phyloP scores from a whole-genome alignment of 345 rosid species.

The Syzygium oleosum region DNA sequence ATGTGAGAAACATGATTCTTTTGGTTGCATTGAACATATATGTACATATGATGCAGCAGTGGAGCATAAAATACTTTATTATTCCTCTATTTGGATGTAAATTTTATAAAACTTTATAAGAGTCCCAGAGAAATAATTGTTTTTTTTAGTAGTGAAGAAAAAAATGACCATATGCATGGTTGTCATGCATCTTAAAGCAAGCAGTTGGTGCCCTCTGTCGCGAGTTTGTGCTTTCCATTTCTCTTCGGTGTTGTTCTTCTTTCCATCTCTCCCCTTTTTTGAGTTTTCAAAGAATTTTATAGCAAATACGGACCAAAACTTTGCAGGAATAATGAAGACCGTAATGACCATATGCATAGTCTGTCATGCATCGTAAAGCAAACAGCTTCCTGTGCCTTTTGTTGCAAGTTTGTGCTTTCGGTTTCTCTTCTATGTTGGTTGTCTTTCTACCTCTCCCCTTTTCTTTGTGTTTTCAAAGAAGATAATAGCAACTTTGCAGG shows the following conservation, averaged over 20 bases:
- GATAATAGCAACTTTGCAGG: background rate
- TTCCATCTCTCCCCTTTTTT: background rate
- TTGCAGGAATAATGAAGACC: background rate
- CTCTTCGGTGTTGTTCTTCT: background rate
- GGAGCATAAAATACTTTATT: background rate
- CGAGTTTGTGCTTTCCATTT: background rate
- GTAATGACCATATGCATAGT: background rate
- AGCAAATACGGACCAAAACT: background rate
- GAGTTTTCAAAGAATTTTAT: background rate
- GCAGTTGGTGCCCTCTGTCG: background rate
- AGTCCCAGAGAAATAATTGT: background rate
- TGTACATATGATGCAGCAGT: background rate
- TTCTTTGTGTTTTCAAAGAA: background rate
- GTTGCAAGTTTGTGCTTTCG: background rate
- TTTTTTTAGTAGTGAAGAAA: background rate
- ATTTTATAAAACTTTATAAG: background rate
- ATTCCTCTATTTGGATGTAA: background rate
- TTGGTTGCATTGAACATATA: background rate
- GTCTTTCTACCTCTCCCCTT: background rate
- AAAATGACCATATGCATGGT: background rate
- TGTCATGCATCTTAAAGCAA: background rate
- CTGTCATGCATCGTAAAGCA: background rate
- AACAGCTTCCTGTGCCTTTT: background rate
- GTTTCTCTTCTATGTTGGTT: background rate
- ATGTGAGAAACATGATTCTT: background rate